These are phyloP conservation scores for Xylaria acuta DNA, from an alignment of 495 filamentous ascomycete species.

Conservation along the genomic window DNA sequence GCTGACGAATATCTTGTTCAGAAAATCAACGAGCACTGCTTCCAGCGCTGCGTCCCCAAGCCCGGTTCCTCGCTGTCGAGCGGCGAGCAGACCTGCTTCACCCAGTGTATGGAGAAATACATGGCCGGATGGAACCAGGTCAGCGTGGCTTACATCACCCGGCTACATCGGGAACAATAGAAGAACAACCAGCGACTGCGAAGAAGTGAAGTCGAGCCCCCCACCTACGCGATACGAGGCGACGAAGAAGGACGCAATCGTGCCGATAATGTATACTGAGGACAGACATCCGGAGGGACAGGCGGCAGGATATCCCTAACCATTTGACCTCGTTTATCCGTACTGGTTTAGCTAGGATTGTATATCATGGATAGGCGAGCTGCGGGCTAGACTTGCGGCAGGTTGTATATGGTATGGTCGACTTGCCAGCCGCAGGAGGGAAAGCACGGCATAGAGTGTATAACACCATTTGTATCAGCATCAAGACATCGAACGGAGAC, in stretches of 20 bases:
- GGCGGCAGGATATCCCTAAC: not conserved
- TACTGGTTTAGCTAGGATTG: not conserved
- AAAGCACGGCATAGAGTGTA: constrained; percentile 31
- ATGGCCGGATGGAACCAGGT: constrained; percentile 91
- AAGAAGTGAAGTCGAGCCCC: not conserved
- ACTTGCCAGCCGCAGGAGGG: not conserved
- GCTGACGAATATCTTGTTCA: constrained; percentile 44
- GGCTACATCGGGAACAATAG: constrained; percentile 68
- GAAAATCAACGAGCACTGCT: constrained; percentile 98
- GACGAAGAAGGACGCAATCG: not conserved
- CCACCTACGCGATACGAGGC: not conserved
- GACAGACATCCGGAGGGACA: not conserved
- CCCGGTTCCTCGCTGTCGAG: constrained; percentile 78
- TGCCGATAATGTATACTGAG: not conserved
- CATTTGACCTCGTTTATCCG: not conserved
- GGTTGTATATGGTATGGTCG: not conserved
- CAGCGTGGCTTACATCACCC: constrained; percentile 72
- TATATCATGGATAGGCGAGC: not conserved
- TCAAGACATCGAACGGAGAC: constrained; percentile 22
- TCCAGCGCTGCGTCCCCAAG: constrained; percentile 87
- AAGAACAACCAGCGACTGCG: not conserved
- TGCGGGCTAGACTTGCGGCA: not conserved
- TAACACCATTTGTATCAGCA: constrained; percentile 28
- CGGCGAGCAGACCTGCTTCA: constrained; percentile 77
- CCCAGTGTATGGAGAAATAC: constrained; percentile 96